phyloP scores from a whole-genome alignment of 1,284 basidiomycete species.

The Marasmius fiardii region DNA sequence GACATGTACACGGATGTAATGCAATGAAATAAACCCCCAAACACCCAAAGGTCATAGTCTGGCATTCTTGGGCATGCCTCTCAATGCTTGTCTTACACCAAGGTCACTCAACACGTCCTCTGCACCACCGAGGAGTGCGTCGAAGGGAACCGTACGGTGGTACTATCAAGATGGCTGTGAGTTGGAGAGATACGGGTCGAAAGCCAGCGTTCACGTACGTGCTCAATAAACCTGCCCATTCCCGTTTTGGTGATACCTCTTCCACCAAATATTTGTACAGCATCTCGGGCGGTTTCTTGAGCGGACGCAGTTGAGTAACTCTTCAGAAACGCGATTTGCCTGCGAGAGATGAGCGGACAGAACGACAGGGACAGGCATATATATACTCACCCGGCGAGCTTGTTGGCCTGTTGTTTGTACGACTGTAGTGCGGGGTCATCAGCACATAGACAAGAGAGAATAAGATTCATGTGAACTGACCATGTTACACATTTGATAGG shows the following conservation, averaged over 20 bases:
- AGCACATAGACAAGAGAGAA: neutral
- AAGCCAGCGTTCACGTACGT: constrained; percentile 40
- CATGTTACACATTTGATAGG: constrained; percentile 93
- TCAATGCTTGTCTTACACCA: constrained; percentile 66
- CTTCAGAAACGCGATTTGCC: constrained; percentile 79
- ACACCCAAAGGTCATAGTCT: constrained; percentile 34
- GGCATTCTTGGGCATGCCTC: constrained; percentile 59
- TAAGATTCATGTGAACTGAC: constrained; percentile 24
- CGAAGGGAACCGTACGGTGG: constrained; percentile 64
- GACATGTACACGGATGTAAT: too few species aligned
- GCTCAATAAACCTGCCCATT: constrained; percentile 69
- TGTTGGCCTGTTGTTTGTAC: constrained; percentile 54
- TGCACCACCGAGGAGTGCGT: constrained; percentile 67
- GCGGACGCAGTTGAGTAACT: constrained; percentile 64
- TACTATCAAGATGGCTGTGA: constrained; percentile 36
- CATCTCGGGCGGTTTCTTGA: constrained; percentile 74
- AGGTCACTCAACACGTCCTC: constrained; percentile 71
- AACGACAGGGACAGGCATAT: neutral
- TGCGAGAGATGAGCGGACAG: constrained; percentile 23
- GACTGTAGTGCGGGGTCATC: constrained; percentile 26
- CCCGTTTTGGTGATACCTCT: constrained; percentile 75
- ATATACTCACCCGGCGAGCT: constrained; percentile 55
- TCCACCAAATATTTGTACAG: constrained; percentile 80
- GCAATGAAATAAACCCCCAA: too few species aligned
- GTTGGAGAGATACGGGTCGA: constrained; percentile 5